Base-by-base conservation (phyloP, 345 rosid genomes). In the Syzygium aqueum region DNA sequence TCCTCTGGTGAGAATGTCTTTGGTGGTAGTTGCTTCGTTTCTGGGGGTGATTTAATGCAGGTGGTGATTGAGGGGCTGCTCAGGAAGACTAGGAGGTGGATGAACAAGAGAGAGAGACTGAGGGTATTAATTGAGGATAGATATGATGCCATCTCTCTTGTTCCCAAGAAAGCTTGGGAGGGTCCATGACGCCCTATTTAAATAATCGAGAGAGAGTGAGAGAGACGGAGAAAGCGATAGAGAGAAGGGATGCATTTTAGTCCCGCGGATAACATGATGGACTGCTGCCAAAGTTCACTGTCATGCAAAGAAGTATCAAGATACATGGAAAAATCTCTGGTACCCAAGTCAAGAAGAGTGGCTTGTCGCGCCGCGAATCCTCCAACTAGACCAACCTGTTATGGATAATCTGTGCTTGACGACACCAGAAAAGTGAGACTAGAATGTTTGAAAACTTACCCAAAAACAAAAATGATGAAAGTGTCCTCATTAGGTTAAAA, bases 41-140 rank as follows among this genome's bases (percentile, higher is more conserved):
- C 82, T 2, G 1, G 49, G 14, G 85, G 52, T 4, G 90, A 88
- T 80, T 85, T 87, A 88, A 86, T 89, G 90, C 51, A 27, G 50
- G 78, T 11, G 86, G 73, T 43, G 51, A 59, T 46, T 37, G 67
- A 86, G 40, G 84, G 51, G 84, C 23, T 21, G 51, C 57, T 28
- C 27, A 87, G 89, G 85, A 78, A 88, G 77, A 88, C 85, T 53
- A 85, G 53, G 85, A 85, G 46, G 85, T 85, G 86, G 73, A 77
- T 78, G 43, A 73, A 54, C 11, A 50, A 9, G 77, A 86, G 63
- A 53, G 73, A 43, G 51, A 37, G 84, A 53, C 16, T 7, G 37
- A 77, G 0, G 37, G 88, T 6, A 53, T 77, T 78, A 80, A 86
- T 21, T 86, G 57, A 33, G 43, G 63, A 51, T 43, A 23, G 16